Evolutionary conservation across 306 rosid genomes (phyloP), one percentile per base, ranked within the genome.

Genomic region (Gastrolobium bilobum): DNA sequence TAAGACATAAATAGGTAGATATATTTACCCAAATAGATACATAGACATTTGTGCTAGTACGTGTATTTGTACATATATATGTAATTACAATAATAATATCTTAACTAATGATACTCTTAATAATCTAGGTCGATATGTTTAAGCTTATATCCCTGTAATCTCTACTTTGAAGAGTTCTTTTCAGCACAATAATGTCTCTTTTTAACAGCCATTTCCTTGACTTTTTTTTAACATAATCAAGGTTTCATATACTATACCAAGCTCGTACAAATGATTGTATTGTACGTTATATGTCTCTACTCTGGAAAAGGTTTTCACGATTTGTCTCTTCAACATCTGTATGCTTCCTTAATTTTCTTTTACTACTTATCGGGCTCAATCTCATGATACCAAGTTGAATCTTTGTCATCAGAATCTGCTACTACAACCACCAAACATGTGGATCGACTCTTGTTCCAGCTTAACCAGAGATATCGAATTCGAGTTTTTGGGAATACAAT

Each of bases 331-430:
- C 40, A 13, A 34, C 11, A 34, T 20, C 26, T 20, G 26, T 20
- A 20, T 30, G 65, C 5, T 33, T 59, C 65, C 63, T 56, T 26
- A 29, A 56, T 26, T 26, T 13, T 30, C 7, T 31, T 58, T 3
- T 7, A 3, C 26, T 20, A 56, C 37, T 26, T 3, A 26, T 56
- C 5, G 7, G 62, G 5, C 30, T 5, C 6, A 34, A 33, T 60
- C 14, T 58, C 66, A 33, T 34, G 26, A 60, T 20, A 33, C 15
- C 40, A 10, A 10, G 47, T 6, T 62, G 68, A 37, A 62, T 61
- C 10, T 34, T 35, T n/a, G 46, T 62, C 46, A 62, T 37, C 15
- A n/a, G 68, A 62, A 37, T 62, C 67, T 58, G 31, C 62, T 56
- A 20, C 26, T 20, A 20, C 26, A 20, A 0, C 26, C 26, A 20